Evolutionary conservation across 371 early-diverging fungal genomes (phyloP).

Genomic region (Dinochytrium kinnereticum): DNA sequence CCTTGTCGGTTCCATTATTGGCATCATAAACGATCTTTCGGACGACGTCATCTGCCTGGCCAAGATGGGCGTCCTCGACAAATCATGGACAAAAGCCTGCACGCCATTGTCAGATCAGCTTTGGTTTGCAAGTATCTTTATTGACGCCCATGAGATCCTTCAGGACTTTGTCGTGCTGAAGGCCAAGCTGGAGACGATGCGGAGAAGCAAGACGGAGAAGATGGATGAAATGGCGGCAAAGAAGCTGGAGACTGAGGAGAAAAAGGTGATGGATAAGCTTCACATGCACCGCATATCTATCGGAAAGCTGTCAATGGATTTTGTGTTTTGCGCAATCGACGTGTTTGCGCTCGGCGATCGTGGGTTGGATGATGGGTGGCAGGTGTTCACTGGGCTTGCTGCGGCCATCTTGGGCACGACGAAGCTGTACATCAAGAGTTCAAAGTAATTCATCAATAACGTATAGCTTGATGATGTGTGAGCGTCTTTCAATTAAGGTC

Average conservation of each 20-base stretch:
- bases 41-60: conserved; percentile 78
- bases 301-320: conserved; percentile 21
- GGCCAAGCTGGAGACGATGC: conserved; percentile 1
- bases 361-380: conserved; percentile 61
- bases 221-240: background rate
- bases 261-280: conserved; percentile 13
- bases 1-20: conserved; percentile 48
- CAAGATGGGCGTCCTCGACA: conserved; percentile 68
- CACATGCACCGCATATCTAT: conserved; percentile 11
- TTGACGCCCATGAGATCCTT: conserved; percentile 12
- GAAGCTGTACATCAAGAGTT: conserved; percentile 55
- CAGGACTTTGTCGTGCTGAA: background rate
- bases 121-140: conserved; percentile 39
- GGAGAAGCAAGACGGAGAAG: background rate
- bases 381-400: conserved; percentile 71
- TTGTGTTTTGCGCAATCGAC: conserved; percentile 23
- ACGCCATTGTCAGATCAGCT: conserved; percentile 38
- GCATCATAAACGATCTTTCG: conserved; percentile 62
- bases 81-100: conserved; percentile 28
- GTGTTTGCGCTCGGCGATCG: conserved; percentile 8
- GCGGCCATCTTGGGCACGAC: conserved; percentile 71
- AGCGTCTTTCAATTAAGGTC: background rate
- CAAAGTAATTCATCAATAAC: no score
- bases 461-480: no score
- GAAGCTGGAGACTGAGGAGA: conserved; percentile 1